These are phyloP conservation scores for Hordeum pubiflorum DNA, from an alignment of 202 grass and related monocot species.

Conservation along the genomic window DNA sequence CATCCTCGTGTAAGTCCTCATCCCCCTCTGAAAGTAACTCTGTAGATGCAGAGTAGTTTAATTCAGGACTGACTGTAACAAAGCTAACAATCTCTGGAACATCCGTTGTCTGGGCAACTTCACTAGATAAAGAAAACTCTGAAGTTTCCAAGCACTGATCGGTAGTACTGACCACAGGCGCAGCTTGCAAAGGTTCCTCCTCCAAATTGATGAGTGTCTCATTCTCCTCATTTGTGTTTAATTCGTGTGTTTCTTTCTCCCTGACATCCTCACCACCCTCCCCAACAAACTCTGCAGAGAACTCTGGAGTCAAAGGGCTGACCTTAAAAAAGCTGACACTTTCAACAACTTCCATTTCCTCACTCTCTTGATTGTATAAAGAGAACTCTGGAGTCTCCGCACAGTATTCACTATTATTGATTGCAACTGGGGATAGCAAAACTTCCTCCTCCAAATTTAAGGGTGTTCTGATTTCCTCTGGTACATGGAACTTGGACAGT, in stretches of 20 bases:
- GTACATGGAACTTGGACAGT: not conserved
- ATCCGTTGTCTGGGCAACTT: not conserved
- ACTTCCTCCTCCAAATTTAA: not conserved
- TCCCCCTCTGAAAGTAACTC: not conserved
- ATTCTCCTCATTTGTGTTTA: not conserved
- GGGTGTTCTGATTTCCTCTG: not conserved
- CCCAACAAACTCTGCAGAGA: not conserved
- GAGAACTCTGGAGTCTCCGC: not conserved
- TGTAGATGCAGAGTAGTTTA: not conserved
- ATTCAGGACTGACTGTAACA: not conserved
- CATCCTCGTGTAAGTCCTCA: not conserved
- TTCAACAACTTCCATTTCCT: not conserved
- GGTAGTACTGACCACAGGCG: not conserved
- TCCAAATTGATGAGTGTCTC: not conserved
- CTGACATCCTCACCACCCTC: constrained; percentile 2
- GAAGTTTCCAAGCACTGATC: not conserved
- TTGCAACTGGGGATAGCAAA: not conserved
- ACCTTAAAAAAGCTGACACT: not conserved
- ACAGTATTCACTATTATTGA: not conserved
- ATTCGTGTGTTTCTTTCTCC: not conserved
- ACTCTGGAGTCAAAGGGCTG: constrained; percentile 1
- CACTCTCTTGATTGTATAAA: not conserved
- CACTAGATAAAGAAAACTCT: constrained; percentile 20
- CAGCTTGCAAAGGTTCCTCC: not conserved
- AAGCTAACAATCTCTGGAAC: not conserved